A percentile compares a stretch with the other conserved stretches of the same genome.
These are phyloP conservation scores for Penicillium goetzii DNA, from an alignment of 495 filamentous ascomycete genomes.

Conservation along the genomic window DNA sequence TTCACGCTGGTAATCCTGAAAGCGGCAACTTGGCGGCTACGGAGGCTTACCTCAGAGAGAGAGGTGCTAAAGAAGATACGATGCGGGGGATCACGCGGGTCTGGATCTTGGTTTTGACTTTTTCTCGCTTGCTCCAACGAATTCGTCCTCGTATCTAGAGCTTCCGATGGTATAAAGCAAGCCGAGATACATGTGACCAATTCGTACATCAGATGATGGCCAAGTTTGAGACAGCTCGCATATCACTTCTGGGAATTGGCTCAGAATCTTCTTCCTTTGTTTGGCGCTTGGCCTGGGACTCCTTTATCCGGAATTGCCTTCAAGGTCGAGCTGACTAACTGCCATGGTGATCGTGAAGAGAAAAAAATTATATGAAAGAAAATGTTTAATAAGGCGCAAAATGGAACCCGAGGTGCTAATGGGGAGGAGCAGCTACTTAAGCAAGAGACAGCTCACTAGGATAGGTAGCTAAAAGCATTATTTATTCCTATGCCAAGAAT, in stretches of 20 bases:
- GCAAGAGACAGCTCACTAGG: too few relatives aligned
- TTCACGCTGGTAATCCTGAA: background rate
- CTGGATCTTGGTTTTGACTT: background rate
- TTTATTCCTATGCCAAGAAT: too few relatives aligned
- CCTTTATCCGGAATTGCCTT: too few relatives aligned
- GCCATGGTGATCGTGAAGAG: too few relatives aligned
- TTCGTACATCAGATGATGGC: background rate
- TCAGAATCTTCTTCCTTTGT: too few relatives aligned
- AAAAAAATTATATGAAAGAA: too few relatives aligned
- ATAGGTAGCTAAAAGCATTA: too few relatives aligned
- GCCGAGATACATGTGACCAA: background rate
- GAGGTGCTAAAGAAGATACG: background rate
- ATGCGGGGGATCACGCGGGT: background rate
- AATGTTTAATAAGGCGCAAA: too few relatives aligned
- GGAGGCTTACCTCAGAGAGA: background rate
- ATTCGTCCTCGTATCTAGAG: background rate
- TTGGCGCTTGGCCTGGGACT: too few relatives aligned
- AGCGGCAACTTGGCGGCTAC: background rate
- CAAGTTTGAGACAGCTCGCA: background rate
- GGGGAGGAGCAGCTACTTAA: too few relatives aligned
- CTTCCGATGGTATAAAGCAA: background rate
- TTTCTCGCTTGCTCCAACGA: background rate
- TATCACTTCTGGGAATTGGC: constrained; percentile 12
- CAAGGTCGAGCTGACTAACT: too few relatives aligned
- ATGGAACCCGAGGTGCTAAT: too few relatives aligned